A percentile compares a stretch with the other conserved stretches of the same genome.
phyloP scores from a whole-genome alignment of 768 basidiomycete species.

The Russula brevipes region DNA sequence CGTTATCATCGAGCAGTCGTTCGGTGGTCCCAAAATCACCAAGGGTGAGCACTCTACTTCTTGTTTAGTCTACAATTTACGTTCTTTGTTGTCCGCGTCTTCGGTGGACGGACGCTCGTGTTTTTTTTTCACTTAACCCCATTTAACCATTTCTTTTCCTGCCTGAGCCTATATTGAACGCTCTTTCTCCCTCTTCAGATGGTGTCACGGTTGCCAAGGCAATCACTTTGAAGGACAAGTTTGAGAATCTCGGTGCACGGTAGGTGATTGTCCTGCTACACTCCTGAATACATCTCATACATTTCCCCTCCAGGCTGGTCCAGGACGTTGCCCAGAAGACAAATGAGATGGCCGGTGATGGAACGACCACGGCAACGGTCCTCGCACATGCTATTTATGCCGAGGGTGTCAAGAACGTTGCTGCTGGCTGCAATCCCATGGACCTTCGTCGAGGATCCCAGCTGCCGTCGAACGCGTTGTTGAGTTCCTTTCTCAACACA shows the following conservation, averaged over 20 bases:
- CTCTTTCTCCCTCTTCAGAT: slow-evolving; percentile 43
- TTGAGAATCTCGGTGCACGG: slow-evolving; percentile 98
- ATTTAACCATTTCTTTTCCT: background rate
- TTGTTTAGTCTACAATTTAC: background rate
- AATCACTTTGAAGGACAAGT: slow-evolving; percentile 92
- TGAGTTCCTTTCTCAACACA: slow-evolving; percentile 79
- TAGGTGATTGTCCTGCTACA: slow-evolving; percentile 36
- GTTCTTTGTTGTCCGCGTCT: background rate
- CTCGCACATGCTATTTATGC: slow-evolving; percentile 96
- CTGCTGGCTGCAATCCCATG: slow-evolving; percentile 99
- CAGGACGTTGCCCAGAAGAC: slow-evolving; percentile 97
- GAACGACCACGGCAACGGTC: slow-evolving; percentile 96
- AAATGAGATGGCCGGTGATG: slow-evolving; percentile 95
- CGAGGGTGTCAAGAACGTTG: slow-evolving; percentile 98
- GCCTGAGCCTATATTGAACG: background rate
- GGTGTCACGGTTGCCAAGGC: slow-evolving; percentile 98
- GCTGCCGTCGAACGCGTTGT: slow-evolving; percentile 92
- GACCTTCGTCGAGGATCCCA: slow-evolving; percentile 98
- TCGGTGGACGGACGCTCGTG: background rate
- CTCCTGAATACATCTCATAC: slow-evolving; percentile 8
- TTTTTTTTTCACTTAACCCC: background rate
- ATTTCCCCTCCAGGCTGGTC: slow-evolving; percentile 54
- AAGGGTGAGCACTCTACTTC: slow-evolving; percentile 54
- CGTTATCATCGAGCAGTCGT: slow-evolving; percentile 96
- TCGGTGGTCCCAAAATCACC: slow-evolving; percentile 89